These are phyloP conservation scores for Linderniella brevidens DNA, from an alignment of 257 asterid genomes.

Conservation along the genomic window DNA sequence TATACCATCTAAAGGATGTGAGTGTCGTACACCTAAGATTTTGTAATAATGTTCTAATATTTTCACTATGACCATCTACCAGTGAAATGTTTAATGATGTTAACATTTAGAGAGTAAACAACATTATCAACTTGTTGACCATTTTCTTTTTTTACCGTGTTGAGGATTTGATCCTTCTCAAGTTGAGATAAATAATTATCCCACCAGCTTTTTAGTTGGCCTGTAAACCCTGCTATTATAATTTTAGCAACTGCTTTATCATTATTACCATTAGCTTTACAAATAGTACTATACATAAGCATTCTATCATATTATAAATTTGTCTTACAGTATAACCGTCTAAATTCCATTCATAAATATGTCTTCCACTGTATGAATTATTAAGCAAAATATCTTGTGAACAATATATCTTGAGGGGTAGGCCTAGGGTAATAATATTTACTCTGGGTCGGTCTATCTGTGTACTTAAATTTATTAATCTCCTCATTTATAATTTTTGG, in stretches of 20 bases:
- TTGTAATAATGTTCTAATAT: background rate
- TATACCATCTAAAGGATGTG: background rate
- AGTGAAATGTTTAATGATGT: background rate
- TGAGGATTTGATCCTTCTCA: background rate
- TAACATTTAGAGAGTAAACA: background rate
- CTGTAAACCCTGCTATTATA: background rate
- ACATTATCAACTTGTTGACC: background rate
- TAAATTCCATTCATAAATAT: background rate
- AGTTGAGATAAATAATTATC: background rate
- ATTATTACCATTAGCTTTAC: background rate
- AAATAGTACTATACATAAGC: too few species aligned
- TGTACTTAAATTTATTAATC: background rate
- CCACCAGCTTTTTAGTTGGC: background rate
- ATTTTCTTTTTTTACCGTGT: background rate
- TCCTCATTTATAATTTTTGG: too few species aligned
- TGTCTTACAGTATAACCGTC: background rate
- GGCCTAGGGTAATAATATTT: background rate
- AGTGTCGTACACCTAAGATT: background rate
- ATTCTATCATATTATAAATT: too few species aligned
- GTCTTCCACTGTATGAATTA: background rate
- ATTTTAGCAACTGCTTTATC: background rate
- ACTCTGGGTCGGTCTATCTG: background rate
- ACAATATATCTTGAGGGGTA: background rate
- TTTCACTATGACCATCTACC: background rate
- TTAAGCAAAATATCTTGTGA: background rate